Evolutionary conservation across 768 basidiomycete genomes (phyloP), one percentile per base, ranked within the genome.

Genomic region (Tulasnella sp.): DNA sequence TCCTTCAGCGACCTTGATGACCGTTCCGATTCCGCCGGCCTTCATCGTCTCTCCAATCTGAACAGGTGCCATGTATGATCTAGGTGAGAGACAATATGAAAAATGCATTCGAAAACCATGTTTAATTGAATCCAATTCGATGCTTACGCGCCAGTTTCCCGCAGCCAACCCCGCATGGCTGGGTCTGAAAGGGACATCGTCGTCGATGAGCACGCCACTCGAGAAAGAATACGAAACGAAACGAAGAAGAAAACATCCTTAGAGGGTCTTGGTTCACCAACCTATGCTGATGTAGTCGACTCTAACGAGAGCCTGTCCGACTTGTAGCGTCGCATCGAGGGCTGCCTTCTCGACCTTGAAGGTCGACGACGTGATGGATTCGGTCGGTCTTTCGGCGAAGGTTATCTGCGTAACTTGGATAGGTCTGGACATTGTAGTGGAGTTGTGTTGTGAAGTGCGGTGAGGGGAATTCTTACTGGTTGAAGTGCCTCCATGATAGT

Each of bases 151-250:
- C n/a, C n/a, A 38, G 5, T 5, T 38, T 89, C 85, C 61, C 78
- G 80, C 51, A 98, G 67, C 78, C 86, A 96, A 10, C 80, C 81
- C 8, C 91, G 79, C 88, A 92, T 90, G 0, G 89, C 88, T 19
- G 92, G 91, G 66, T 96, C 92, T 38, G n/a, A n/a, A n/a, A n/a
- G n/a, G n/a, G n/a, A n/a, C n/a, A n/a, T n/a, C n/a, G n/a, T n/a
- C n/a, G n/a, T n/a, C n/a, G n/a, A n/a, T n/a, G n/a, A n/a, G n/a
- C n/a, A n/a, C n/a, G n/a, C n/a, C n/a, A n/a, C n/a, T n/a, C n/a
- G n/a, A n/a, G n/a, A n/a, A n/a, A n/a, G n/a, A n/a, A n/a, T n/a
- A n/a, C n/a, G n/a, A n/a, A n/a, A n/a, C n/a, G n/a, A n/a, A n/a
- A n/a, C n/a, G n/a, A n/a, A n/a, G n/a, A n/a, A n/a, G n/a, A n/a